phyloP scores from a whole-genome alignment of 495 filamentous ascomycete genomes.

The Hamigera avellanea region DNA sequence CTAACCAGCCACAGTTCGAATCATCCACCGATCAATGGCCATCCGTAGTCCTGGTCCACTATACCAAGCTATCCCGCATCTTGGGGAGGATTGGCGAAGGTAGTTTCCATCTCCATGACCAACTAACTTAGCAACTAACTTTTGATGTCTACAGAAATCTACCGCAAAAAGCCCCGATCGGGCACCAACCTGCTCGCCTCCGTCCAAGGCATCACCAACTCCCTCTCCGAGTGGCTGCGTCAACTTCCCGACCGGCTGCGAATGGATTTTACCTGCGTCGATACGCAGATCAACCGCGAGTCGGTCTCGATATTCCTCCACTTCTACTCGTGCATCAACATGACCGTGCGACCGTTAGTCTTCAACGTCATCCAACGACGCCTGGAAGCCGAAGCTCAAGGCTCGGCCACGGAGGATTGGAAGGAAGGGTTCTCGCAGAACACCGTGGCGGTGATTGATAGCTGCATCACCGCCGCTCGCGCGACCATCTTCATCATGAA shows the following conservation, averaged over 20 bases:
- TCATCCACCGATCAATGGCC: slow-evolving; percentile 31
- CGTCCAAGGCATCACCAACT: slow-evolving; percentile 32
- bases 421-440: slow-evolving; percentile 27
- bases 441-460: slow-evolving; percentile 35
- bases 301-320: slow-evolving; percentile 35
- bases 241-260: slow-evolving; percentile 30
- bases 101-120: no score
- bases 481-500: slow-evolving; percentile 37
- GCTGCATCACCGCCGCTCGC: slow-evolving; percentile 33
- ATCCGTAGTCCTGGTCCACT: slow-evolving; percentile 33
- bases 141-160: slow-evolving; percentile 34
- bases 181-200: slow-evolving; percentile 31
- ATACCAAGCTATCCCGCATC: slow-evolving; percentile 34
- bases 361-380: slow-evolving; percentile 38
- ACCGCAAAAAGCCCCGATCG: slow-evolving; percentile 30
- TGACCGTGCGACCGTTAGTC: slow-evolving; percentile 37
- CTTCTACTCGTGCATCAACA: slow-evolving; percentile 41
- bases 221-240: slow-evolving; percentile 29
- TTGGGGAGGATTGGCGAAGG: slow-evolving; percentile 31
- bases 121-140: no score
- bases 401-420: slow-evolving; percentile 22
- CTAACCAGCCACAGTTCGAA: no score
- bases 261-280: slow-evolving; percentile 30
- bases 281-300: slow-evolving; percentile 25
- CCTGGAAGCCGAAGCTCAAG: slow-evolving; percentile 17